A percentile compares a stretch with the other conserved stretches of the same genome.
These are phyloP conservation scores for Artomyces pyxidatus DNA, from an alignment of 768 basidiomycete genomes.

Conservation along the genomic window DNA sequence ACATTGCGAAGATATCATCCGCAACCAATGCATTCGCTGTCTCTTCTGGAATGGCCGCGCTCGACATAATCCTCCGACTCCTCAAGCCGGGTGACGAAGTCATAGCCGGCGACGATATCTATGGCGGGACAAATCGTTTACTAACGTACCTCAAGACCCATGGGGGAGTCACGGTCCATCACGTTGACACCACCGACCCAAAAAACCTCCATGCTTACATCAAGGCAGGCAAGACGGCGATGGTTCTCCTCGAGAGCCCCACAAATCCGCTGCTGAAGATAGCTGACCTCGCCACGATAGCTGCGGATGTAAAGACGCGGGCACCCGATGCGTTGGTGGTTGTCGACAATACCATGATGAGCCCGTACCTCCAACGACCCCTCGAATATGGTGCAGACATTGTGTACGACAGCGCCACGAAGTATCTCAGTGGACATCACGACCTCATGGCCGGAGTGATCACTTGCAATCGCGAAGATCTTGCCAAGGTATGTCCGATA, in stretches of 20 bases:
- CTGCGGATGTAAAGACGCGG: conserved; percentile 73
- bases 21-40: conserved; percentile 86
- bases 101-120: conserved; percentile 94
- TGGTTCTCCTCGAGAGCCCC: conserved; percentile 96
- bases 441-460: conserved; percentile 98
- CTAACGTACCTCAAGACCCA: conserved; percentile 83
- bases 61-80: conserved; percentile 89
- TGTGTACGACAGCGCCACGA: conserved; percentile 96
- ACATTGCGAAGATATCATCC: conserved; percentile 94
- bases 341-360: conserved; percentile 99
- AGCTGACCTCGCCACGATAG: conserved; percentile 79
- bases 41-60: conserved; percentile 96
- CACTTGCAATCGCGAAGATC: conserved; percentile 83
- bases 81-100: conserved; percentile 95
- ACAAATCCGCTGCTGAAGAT: conserved; percentile 97
- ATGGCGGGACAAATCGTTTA: conserved; percentile 95
- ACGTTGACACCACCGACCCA: conserved; percentile 87
- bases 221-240: conserved; percentile 67
- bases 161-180: conserved; percentile 82
- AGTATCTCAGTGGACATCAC: conserved; percentile 96
- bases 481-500: conserved; percentile 60
- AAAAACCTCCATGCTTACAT: conserved; percentile 53
- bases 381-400: conserved; percentile 95
- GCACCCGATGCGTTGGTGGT: conserved; percentile 78
- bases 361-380: conserved; percentile 92